These are phyloP conservation scores for Salix dunnii DNA, from an alignment of 345 rosid genomes.

Conservation along the genomic window DNA sequence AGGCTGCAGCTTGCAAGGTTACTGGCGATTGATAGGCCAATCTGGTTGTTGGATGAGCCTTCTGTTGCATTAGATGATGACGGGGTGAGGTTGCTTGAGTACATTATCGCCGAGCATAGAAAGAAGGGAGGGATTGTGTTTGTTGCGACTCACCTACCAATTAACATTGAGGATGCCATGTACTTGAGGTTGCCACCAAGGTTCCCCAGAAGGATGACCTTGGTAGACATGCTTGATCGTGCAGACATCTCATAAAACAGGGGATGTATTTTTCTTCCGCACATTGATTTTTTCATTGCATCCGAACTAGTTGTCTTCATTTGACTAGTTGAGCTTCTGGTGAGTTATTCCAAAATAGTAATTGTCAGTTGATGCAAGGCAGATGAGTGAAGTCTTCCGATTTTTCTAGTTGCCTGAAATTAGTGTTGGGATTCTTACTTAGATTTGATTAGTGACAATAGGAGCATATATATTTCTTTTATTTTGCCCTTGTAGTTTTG, in stretches of 20 bases:
- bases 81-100: constrained; percentile 72
- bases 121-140: constrained; percentile 79
- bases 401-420: no score
- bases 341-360: no score
- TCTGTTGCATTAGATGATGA: constrained; percentile 83
- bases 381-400: no score
- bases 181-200: constrained; percentile 72
- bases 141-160: constrained; percentile 82
- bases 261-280: not conserved
- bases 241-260: constrained; percentile 38
- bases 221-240: constrained; percentile 76
- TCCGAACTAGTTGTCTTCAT: no score
- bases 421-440: no score
- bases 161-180: constrained; percentile 80
- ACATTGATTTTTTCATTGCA: no score
- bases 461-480: no score
- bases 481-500: no score
- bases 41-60: constrained; percentile 87
- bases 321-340: no score
- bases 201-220: constrained; percentile 76
- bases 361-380: no score
- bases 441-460: no score
- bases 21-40: constrained; percentile 78
- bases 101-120: constrained; percentile 64
- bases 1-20: constrained; percentile 81